A percentile compares a stretch with the other conserved stretches of the same genome.
Conservation (phyloP, 179 eudicot species). For the Sideroxylon spinosum region DNA sequence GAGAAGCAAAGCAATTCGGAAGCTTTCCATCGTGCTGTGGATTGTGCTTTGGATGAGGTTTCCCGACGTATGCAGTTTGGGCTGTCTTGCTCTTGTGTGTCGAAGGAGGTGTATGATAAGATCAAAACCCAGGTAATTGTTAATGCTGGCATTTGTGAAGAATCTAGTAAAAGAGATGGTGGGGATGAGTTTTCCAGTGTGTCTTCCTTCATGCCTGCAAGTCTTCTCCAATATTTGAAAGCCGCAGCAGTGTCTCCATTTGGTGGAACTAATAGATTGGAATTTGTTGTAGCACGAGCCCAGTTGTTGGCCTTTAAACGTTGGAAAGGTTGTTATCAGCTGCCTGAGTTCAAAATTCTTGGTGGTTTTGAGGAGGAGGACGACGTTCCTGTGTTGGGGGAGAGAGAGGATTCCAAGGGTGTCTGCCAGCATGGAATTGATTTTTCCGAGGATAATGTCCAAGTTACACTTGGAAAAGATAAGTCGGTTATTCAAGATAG, state of each 20-base stretch:
- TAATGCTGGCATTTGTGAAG: conserved; percentile 59
- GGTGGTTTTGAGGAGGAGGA: conserved; percentile 34
- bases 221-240: conserved; percentile 38
- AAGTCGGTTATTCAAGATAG: conserved; percentile 22
- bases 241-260: conserved; percentile 39
- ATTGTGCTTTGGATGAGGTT: conserved; percentile 72
- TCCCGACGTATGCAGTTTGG: conserved; percentile 73
- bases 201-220: conserved; percentile 42
- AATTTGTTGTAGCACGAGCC: conserved; percentile 46
- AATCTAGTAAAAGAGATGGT: conserved; percentile 39
- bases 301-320: conserved; percentile 62
- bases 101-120: conserved; percentile 43
- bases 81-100: conserved; percentile 67
- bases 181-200: conserved; percentile 45
- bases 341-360: conserved; percentile 43
- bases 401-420: conserved; percentile 21
- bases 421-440: conserved; percentile 21
- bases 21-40: conserved; percentile 66
- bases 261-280: conserved; percentile 40
- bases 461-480: conserved; percentile 21
- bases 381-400: conserved; percentile 18
- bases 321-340: conserved; percentile 45
- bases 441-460: conserved; percentile 8
- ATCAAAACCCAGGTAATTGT: conserved; percentile 53
- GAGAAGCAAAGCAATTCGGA: conserved; percentile 67